A percentile compares a stretch with the other conserved stretches of the same genome.
phyloP scores from a whole-genome alignment of 2,329 filamentous ascomycete genomes.

The Penicillium janthinellum region DNA sequence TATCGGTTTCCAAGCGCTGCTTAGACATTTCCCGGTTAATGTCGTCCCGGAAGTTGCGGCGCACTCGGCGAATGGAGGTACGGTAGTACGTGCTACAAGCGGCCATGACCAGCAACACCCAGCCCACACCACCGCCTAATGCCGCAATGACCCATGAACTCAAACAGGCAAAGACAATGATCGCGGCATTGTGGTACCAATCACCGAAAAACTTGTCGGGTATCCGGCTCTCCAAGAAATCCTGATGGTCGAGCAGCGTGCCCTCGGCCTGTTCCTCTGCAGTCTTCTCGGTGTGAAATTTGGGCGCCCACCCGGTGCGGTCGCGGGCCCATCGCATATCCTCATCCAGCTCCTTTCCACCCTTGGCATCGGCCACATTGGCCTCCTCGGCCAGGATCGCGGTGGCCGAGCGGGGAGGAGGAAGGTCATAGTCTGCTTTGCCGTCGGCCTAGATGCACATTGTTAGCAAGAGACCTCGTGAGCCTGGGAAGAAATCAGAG shows the following conservation, averaged over 20 bases:
- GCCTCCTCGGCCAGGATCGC: constrained; percentile 56
- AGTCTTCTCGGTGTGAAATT: constrained; percentile 65
- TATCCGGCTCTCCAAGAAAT: constrained; percentile 78
- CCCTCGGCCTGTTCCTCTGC: constrained; percentile 58
- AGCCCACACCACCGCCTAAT: constrained; percentile 86
- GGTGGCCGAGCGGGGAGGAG: constrained; percentile 65
- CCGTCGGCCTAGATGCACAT: constrained; percentile 62
- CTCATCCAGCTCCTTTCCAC: constrained; percentile 53
- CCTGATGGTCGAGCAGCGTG: constrained; percentile 82
- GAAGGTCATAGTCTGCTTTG: constrained; percentile 72
- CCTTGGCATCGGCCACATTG: constrained; percentile 53
- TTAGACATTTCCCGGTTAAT: constrained; percentile 86
- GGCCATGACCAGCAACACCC: constrained; percentile 92
- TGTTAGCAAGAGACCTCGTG: neutral
- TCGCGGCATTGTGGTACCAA: constrained; percentile 96
- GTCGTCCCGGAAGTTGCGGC: constrained; percentile 95
- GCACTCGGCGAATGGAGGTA: constrained; percentile 88
- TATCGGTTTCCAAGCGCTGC: constrained; percentile 82
- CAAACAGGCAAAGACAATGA: constrained; percentile 91
- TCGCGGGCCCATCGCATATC: constrained; percentile 59
- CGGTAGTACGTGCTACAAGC: constrained; percentile 93
- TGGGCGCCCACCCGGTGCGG: constrained; percentile 84
- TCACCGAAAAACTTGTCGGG: constrained; percentile 92
- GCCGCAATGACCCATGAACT: constrained; percentile 87
- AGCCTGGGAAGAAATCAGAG: neutral